phyloP scores from a whole-genome alignment of 345 rosid species.

The Gossypium arboreum region DNA sequence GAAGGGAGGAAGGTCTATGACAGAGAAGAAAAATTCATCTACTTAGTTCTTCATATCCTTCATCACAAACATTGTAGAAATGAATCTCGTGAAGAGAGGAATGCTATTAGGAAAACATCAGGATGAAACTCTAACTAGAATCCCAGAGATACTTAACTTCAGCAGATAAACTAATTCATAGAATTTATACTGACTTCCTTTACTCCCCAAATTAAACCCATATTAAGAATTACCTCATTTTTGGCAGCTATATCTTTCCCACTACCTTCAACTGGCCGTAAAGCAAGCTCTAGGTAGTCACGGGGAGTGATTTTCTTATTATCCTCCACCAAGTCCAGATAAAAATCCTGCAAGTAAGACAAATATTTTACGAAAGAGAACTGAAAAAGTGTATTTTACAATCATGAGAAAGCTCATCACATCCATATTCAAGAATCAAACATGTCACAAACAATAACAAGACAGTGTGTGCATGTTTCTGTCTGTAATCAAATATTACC shows the following conservation, averaged over 20 bases:
- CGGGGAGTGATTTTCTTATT: constrained; percentile 81
- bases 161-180: not conserved
- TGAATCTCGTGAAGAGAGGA: not conserved
- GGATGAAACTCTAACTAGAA: not conserved
- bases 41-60: not conserved
- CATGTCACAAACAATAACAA: not conserved
- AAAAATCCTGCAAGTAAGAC: constrained; percentile 67
- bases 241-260: constrained; percentile 81
- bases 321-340: constrained; percentile 83
- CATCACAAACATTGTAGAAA: not conserved
- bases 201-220: not conserved
- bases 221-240: constrained; percentile 65
- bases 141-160: not conserved
- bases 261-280: constrained; percentile 75
- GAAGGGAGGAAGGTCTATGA: not conserved
- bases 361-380: not conserved
- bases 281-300: constrained; percentile 91
- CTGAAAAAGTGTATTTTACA: not conserved
- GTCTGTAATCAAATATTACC: constrained; percentile 37
- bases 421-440: constrained; percentile 9
- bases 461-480: not conserved
- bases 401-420: not conserved
- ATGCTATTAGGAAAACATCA: not conserved
- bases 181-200: constrained; percentile 8
- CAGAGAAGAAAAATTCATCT: not conserved